Conservation (phyloP, 805 yeast species). For the Metschnikowia arizonensis region DNA sequence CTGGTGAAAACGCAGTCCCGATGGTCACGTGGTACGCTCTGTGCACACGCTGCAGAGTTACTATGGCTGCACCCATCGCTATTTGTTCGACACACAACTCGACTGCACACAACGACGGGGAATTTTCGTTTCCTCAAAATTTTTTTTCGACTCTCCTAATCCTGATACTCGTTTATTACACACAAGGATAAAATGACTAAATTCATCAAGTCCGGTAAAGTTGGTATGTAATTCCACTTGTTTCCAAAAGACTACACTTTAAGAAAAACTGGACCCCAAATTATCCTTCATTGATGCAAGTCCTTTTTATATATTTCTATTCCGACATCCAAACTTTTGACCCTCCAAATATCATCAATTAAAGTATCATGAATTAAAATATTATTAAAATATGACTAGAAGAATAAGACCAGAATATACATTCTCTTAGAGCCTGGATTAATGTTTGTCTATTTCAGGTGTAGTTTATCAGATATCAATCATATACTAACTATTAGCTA, state of each 20-base stretch:
- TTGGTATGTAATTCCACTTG: constrained; percentile 64
- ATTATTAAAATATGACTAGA: too few relatives aligned
- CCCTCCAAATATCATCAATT: too few relatives aligned
- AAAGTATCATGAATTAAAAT: too few relatives aligned
- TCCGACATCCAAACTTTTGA: too few relatives aligned
- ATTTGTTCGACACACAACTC: constrained; percentile 12
- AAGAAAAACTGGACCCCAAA: background rate
- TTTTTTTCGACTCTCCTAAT: constrained; percentile 13
- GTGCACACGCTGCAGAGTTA: constrained; percentile 1
- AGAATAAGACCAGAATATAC: too few relatives aligned
- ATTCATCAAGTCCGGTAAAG: constrained; percentile 99
- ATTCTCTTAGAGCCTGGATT: background rate
- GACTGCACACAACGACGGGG: constrained; percentile 18
- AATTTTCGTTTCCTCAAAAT: constrained; percentile 24
- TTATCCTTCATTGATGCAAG: background rate
- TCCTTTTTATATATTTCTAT: too few relatives aligned
- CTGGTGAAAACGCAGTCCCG: constrained; percentile 8
- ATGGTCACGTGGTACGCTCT: constrained; percentile 2
- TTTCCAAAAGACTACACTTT: background rate
- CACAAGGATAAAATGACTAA: constrained; percentile 75
- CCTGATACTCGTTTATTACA: constrained; percentile 16
- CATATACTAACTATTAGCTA: constrained; percentile 52
- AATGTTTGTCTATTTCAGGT: too few relatives aligned
- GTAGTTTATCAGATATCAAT: background rate
- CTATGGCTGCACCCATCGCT: constrained; percentile 4